phyloP scores from a whole-genome alignment of 768 basidiomycete species.

The Russula vinacea region DNA sequence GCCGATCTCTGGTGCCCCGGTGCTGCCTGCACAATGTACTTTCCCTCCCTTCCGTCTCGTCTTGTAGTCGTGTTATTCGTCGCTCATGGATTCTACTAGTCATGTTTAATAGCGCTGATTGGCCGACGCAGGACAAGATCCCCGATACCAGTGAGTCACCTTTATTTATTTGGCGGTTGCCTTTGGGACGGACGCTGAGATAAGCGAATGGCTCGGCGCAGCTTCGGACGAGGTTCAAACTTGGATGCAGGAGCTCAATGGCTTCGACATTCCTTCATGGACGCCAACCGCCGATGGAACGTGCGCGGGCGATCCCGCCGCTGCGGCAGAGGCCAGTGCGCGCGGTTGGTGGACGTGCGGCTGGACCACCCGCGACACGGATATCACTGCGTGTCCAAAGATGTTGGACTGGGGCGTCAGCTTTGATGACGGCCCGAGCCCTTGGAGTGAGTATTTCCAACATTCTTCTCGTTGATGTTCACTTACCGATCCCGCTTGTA shows the following conservation, averaged over 20 bases:
- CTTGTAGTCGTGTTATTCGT: background rate
- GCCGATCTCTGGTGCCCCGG: conserved; percentile 61
- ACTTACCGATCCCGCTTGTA: conserved; percentile 31
- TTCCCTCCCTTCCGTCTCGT: conserved; percentile 17
- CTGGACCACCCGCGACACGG: conserved; percentile 53
- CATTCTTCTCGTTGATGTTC: background rate
- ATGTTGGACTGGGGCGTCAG: conserved; percentile 77
- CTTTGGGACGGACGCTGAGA: conserved; percentile 10
- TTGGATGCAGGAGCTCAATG: conserved; percentile 78
- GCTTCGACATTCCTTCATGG: conserved; percentile 63
- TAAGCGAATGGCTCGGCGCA: conserved; percentile 27
- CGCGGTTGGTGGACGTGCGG: conserved; percentile 94
- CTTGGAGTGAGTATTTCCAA: conserved; percentile 58
- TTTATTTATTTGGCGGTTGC: background rate
- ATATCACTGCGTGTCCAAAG: conserved; percentile 66
- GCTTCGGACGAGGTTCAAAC: conserved; percentile 59
- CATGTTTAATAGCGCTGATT: conserved; percentile 45
- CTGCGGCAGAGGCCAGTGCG: conserved; percentile 52
- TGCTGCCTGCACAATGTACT: conserved; percentile 63
- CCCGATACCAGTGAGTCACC: conserved; percentile 52
- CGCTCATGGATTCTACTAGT: conserved; percentile 40
- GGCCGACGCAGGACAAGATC: conserved; percentile 62
- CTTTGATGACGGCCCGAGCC: conserved; percentile 86
- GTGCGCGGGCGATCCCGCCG: conserved; percentile 56
- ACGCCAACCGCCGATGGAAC: conserved; percentile 65